Base-by-base conservation (phyloP, 768 basidiomycete genomes). In the Kwoniella sp. region DNA sequence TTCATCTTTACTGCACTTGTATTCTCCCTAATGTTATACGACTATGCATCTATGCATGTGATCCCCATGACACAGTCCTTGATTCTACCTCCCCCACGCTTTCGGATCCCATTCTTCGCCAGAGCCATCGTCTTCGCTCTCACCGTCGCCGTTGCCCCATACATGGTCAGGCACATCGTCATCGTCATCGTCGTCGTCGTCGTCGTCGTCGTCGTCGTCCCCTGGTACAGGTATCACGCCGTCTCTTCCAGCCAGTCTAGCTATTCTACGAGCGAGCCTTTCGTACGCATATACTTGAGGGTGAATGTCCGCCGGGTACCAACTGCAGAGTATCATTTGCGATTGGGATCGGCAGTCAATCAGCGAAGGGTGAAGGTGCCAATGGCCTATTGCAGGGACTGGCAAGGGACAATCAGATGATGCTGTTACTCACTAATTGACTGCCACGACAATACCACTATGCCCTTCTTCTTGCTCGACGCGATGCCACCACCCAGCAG, bases 401-500 rank as follows among this genome's bases (percentile, higher is more conserved):
- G n/a, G n/a, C 34, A 57, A 13, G 38, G 47, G 51, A n/a, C n/a
- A 37, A 31, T 22, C 9, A n/a, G 22, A 53, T 20, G 34, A 41
- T 29, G 15, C 48, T 45, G 20, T 12, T 51, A 75, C 77, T 67
- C 61, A 81, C 80, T 79, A 79, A 31, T 81, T 81, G 13, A 80
- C 71, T 3, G 80, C 80, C 5, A 78, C 76, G 13, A 77, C 77
- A 1, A 76, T 59, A 4, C 77, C 77, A 20, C 65, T 65, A 8
- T 57, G 15, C 0, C 74, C 74, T 25, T 68, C 70, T 17, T 67
- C 45, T 61, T 96, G 93, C 45, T 86, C 84, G 37, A 95, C 92
- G 73, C 91, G 86, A 77, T 95, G 93, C 89, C 90, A 95, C 94
- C 94, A 96, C 0, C 91, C 89, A 4, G 89, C 86, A n/a, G 94